A percentile compares a stretch with the other conserved stretches of the same genome.
phyloP scores from a whole-genome alignment of 225 moss, liverwort and hornwort species.

The Asterella californica region DNA sequence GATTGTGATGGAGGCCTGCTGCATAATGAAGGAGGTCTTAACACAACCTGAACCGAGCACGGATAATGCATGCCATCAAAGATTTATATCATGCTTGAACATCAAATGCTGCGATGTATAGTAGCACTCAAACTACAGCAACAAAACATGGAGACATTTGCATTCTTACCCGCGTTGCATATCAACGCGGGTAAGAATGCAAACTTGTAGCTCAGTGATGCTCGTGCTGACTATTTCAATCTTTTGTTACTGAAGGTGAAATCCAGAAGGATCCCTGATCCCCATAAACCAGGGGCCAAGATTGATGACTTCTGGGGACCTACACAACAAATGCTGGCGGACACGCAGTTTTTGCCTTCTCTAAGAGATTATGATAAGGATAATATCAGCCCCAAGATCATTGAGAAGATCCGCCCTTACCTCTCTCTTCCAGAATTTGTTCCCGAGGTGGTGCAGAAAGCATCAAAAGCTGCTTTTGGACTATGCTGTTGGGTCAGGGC shows the following conservation, averaged over 20 bases:
- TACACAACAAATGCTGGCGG: slow-evolving; percentile 61
- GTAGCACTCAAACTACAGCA: too few species aligned
- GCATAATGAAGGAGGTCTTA: slow-evolving; percentile 60
- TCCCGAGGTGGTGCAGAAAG: slow-evolving; percentile 62
- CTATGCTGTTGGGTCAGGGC: slow-evolving; percentile 67
- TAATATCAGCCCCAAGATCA: slow-evolving; percentile 55
- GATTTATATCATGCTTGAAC: neutral
- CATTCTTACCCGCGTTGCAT: too few species aligned
- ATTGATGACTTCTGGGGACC: slow-evolving; percentile 71
- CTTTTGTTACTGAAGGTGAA: slow-evolving; percentile 42
- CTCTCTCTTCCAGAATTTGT: slow-evolving; percentile 50
- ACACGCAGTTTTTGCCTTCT: slow-evolving; percentile 55
- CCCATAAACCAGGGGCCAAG: slow-evolving; percentile 52
- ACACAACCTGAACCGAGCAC: neutral
- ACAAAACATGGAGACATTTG: neutral
- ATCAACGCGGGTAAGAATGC: too few species aligned
- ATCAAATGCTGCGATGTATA: neutral
- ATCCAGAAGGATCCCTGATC: slow-evolving; percentile 58
- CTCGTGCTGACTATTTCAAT: neutral
- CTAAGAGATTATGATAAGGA: slow-evolving; percentile 62
- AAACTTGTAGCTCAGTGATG: neutral
- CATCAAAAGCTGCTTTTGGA: slow-evolving; percentile 66
- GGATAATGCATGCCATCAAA: neutral
- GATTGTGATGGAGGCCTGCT: slow-evolving; percentile 68
- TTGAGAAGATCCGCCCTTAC: slow-evolving; percentile 53